These are phyloP conservation scores for Colletotrichum plurivorum DNA, from an alignment of 2,329 filamentous ascomycete species.

Conservation along the genomic window DNA sequence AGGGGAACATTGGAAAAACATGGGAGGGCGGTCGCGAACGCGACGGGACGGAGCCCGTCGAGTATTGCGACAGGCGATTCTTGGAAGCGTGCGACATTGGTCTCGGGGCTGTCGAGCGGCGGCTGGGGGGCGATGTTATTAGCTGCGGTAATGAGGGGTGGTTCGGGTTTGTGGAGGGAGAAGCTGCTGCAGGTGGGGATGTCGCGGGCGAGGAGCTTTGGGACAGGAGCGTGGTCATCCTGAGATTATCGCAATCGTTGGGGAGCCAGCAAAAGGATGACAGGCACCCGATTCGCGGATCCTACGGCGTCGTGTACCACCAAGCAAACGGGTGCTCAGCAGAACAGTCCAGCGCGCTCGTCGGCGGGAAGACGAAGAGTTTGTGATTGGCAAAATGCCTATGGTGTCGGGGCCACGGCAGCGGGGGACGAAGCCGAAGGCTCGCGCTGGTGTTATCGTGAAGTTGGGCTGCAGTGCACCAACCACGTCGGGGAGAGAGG, in stretches of 20 bases:
- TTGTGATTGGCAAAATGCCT: constrained; percentile 10
- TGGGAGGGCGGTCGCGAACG: constrained; percentile 86
- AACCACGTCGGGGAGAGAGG: background rate
- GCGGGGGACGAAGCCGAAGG: constrained; percentile 8
- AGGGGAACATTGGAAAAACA: constrained; percentile 86
- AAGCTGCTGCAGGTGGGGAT: constrained; percentile 65
- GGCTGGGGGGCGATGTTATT: constrained; percentile 70
- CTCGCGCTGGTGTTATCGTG: constrained; percentile 36
- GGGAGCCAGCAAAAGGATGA: constrained; percentile 43
- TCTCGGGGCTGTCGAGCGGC: constrained; percentile 72
- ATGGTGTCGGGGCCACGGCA: constrained; percentile 1
- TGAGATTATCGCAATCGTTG: constrained; percentile 39
- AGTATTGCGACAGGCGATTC: constrained; percentile 88
- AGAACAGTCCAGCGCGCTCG: constrained; percentile 11
- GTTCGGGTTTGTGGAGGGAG: constrained; percentile 62
- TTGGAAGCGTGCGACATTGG: constrained; percentile 84
- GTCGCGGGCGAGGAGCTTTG: constrained; percentile 68
- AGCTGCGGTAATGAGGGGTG: constrained; percentile 70
- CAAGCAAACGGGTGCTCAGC: constrained; percentile 18
- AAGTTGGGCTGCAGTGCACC: constrained; percentile 22
- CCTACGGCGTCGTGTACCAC: constrained; percentile 36
- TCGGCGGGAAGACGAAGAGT: background rate
- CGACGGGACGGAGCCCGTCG: constrained; percentile 75
- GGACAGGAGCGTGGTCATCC: constrained; percentile 70
- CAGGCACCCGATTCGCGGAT: constrained; percentile 44